These are phyloP conservation scores for Ogataea paraovalis DNA, from an alignment of 805 yeast species.

Conservation along the genomic window DNA sequence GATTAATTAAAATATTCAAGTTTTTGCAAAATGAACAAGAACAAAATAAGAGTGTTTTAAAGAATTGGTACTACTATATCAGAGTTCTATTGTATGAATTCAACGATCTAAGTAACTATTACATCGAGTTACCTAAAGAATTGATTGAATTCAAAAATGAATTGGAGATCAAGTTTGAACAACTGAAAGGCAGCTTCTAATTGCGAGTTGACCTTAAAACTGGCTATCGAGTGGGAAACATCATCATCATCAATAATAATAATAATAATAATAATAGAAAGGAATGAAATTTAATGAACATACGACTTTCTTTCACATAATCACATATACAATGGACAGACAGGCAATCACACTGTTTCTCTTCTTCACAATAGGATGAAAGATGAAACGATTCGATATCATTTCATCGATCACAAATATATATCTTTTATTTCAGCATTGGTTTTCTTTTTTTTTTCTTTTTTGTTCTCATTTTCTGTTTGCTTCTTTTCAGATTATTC, in stretches of 20 bases:
- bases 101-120: constrained; percentile 32
- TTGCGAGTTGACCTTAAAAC: background rate
- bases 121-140: constrained; percentile 31
- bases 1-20: constrained; percentile 28
- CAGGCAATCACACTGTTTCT: background rate
- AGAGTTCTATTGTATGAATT: constrained; percentile 31
- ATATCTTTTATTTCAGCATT: background rate
- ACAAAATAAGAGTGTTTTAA: constrained; percentile 7
- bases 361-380: no score
- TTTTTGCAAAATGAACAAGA: constrained; percentile 1
- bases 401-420: background rate
- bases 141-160: constrained; percentile 24
- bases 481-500: no score
- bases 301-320: background rate
- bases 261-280: no score
- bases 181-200: background rate
- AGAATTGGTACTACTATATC: constrained; percentile 26
- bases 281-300: background rate
- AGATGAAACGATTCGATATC: background rate
- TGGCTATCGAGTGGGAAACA: background rate
- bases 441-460: background rate
- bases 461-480: no score
- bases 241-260: no score
- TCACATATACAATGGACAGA: background rate
- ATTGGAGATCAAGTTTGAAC: background rate